Evolutionary conservation across 2,329 filamentous ascomycete genomes (phyloP), one percentile per base, ranked within the genome.

Genomic region (Botrytis paeoniae): DNA sequence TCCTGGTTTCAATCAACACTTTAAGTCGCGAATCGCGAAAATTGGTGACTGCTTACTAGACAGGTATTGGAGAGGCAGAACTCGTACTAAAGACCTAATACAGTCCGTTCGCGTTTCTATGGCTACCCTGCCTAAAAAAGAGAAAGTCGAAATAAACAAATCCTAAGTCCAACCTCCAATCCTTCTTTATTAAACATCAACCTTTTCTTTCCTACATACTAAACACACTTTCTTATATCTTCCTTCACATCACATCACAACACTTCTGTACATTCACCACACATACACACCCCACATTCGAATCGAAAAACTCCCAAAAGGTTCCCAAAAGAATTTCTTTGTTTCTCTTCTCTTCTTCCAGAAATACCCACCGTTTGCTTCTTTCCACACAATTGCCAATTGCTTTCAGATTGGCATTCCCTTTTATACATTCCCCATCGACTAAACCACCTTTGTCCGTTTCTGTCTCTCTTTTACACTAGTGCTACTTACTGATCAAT

Each of bases 391-490:
- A 76, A 75, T 75, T 70, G 73, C 69, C 48, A 54, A n/a, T 75
- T 77, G 71, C 73, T 73, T 57, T 57, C 51, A 57, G 51, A 57
- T 57, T 57, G 51, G n/a, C n/a, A 65, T 74, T 74, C 74, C 59
- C 43, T n/a, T 74, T 74, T 59, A 59, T 71, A 68, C 51, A 57
- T 57, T 69, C 68, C 62, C 54, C 70, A 64, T 51, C 59, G 39
- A 32, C 69, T 37, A 71, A 72, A 48, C 51, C 70, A 32, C 65
- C 75, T 78, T 77, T 78, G 75, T 78, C 73, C 72, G 65, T 45
- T 72, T 74, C 45, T 45, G 73, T 73, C 66, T 45, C 69, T 73
- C 73, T 12, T 32, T 14, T n/a, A 20, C 41, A 48, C 48, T 20
- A 61, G 39, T 4, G 22, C 25, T 22, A 29, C 14, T 62, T 29